phyloP scores from a whole-genome alignment of 2,329 filamentous ascomycete species.

The Aspergillus fumigatiaffinis region DNA sequence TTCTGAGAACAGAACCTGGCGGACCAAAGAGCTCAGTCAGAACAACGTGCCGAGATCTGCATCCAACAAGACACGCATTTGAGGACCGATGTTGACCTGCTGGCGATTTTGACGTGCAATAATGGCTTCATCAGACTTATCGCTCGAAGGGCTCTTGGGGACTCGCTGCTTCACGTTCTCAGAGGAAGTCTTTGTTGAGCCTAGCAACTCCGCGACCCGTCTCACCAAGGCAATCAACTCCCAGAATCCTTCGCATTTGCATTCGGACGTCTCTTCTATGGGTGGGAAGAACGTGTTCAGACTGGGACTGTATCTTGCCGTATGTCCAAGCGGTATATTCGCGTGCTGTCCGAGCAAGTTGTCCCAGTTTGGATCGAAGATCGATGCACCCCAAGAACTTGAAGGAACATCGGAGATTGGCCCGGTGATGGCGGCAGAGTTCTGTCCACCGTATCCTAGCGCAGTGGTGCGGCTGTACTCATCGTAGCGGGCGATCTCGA shows the following conservation, averaged over 20 bases:
- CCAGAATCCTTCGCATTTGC: constrained; percentile 29
- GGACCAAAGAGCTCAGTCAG: constrained; percentile 3
- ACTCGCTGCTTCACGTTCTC: neutral
- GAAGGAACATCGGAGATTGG: constrained; percentile 20
- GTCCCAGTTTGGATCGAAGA: constrained; percentile 41
- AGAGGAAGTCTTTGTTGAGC: constrained; percentile 13
- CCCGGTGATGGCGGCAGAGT: constrained; percentile 1
- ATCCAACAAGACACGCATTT: constrained; percentile 13
- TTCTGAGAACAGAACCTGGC: constrained; percentile 53
- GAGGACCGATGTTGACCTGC: neutral
- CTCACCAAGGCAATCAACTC: constrained; percentile 34
- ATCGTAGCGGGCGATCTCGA: constrained; percentile 44
- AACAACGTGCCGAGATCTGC: constrained; percentile 29
- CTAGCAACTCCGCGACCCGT: constrained; percentile 30
- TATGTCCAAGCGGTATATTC: constrained; percentile 31
- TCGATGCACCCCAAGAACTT: constrained; percentile 35
- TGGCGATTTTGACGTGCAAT: neutral
- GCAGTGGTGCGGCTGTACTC: constrained; percentile 22
- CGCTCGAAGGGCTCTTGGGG: neutral
- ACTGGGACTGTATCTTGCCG: constrained; percentile 29
- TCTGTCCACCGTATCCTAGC: constrained; percentile 11
- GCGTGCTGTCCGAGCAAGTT: constrained; percentile 35
- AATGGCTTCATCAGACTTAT: neutral
- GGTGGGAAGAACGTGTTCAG: constrained; percentile 36
- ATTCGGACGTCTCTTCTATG: constrained; percentile 9